Base-by-base conservation (phyloP, 2,329 filamentous ascomycete genomes). In the Claviceps digitariae region DNA sequence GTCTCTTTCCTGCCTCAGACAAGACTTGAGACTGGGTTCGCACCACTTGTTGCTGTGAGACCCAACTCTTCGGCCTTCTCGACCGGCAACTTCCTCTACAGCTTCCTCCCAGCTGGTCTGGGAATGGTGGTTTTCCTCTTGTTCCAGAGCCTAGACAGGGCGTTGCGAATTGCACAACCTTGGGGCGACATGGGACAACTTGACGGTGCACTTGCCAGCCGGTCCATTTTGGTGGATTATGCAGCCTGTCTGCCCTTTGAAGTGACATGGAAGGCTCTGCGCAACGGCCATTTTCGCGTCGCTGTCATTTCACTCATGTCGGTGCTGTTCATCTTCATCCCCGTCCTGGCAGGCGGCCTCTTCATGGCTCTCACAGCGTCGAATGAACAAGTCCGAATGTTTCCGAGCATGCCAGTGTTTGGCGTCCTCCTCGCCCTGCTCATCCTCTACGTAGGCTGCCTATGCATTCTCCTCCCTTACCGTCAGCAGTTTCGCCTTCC, bases 1-100 rank as follows among this genome's bases (percentile, higher is more conserved):
- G 80, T 93, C 56, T 90, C 86, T 57, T 96, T 95, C 66, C 73
- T 90, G 56, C 82, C 84, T 41, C 72, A 76, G 6, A 82, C 79
- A 9, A 77, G 79, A 12, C 74, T 95, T 31, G 70, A 77, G 40
- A 66, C 74, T 8, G 90, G 90, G 9, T 96, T 95, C 66, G 66
- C 76, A 7, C 89, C 90, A 2, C 72, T 76, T 7, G 71, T 95
- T 1, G 70, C 74, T 10, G 81, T 84, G 0, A 71, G 74, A 2
- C 81, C 87, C 1, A 72, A 77, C 3, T 62, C 69, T 0, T 73
- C 72, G 27, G 87, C 85, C 20, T 96, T 94, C 67, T 94, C 88
- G 1, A 74, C 87, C 0, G 87, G 89, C 50, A 89, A 95, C 67
- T 96, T 96, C 69, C 71, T 95, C 50, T 96, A 90, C 72, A 82